phyloP scores from a whole-genome alignment of 2,329 filamentous ascomycete genomes.

The Neonectria faginata region DNA sequence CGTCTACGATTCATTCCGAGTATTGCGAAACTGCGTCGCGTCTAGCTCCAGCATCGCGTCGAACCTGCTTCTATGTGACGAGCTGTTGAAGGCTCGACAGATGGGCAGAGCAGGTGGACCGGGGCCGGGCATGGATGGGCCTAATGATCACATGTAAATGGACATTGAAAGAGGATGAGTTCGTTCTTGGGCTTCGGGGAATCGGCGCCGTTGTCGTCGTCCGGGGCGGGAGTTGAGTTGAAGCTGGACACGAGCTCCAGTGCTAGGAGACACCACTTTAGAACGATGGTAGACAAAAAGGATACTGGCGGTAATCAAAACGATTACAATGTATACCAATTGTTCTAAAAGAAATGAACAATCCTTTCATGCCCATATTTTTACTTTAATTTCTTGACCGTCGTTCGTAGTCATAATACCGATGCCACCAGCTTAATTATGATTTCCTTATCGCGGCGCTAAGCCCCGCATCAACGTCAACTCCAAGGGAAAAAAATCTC shows the following conservation, averaged over 20 bases:
- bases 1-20: slow-evolving; percentile 95
- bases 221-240: slow-evolving; percentile 13
- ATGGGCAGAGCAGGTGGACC: slow-evolving; percentile 79
- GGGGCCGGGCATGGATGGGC: slow-evolving; percentile 73
- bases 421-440: neutral
- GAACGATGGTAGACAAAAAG: slow-evolving; percentile 55
- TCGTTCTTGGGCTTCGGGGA: neutral
- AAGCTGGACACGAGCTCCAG: neutral
- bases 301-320: slow-evolving; percentile 45
- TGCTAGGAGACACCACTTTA: slow-evolving; percentile 49
- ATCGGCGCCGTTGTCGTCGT: slow-evolving; percentile 1
- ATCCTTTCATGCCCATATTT: neutral
- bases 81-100: slow-evolving; percentile 96
- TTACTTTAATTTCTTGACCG: slow-evolving; percentile 1
- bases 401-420: neutral
- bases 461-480: slow-evolving; percentile 49
- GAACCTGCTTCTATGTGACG: slow-evolving; percentile 94
- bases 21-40: slow-evolving; percentile 91
- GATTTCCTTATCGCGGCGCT: slow-evolving; percentile 34
- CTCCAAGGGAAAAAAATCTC: slow-evolving; percentile 52
- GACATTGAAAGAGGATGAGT: neutral
- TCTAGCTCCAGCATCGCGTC: slow-evolving; percentile 95
- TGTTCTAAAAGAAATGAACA: slow-evolving; percentile 11
- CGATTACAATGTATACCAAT: slow-evolving; percentile 35
- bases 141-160: slow-evolving; percentile 62